A percentile compares a stretch with the other conserved stretches of the same genome.
Conservation (phyloP, 306 rosid species). For the Ochetophila trinervis region DNA sequence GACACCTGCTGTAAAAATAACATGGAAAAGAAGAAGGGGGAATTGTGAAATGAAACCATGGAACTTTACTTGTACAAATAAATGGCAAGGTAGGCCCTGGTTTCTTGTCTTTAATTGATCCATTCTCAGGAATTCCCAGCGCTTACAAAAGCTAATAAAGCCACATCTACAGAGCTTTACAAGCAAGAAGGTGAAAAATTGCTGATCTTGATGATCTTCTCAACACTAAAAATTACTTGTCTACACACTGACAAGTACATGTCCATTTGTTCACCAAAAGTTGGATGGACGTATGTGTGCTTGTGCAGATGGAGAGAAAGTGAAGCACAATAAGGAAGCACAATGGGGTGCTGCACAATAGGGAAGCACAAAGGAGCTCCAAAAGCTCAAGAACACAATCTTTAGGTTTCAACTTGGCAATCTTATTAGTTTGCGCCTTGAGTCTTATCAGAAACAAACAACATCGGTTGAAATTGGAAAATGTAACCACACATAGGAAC, state of each 20-base stretch:
- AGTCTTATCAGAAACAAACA: too few species aligned
- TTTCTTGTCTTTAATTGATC: too few species aligned
- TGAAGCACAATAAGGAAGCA: neutral
- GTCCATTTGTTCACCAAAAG: too few species aligned
- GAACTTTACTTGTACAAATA: neutral
- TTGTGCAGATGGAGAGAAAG: neutral
- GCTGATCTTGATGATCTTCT: neutral
- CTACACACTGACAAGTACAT: too few species aligned
- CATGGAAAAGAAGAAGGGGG: too few species aligned
- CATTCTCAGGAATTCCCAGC: too few species aligned
- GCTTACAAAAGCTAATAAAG: too few species aligned
- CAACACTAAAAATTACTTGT: neutral
- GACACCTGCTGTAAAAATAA: too few species aligned
- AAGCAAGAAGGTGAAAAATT: neutral
- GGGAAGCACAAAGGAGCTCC: neutral
- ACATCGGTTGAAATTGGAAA: too few species aligned
- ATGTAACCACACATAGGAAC: neutral
- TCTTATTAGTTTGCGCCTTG: too few species aligned
- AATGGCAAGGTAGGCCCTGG: neutral
- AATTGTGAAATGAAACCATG: neutral
- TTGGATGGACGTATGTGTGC: neutral
- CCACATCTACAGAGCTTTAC: too few species aligned
- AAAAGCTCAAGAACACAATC: conserved; percentile 4
- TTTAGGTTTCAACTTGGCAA: neutral
- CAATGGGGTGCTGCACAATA: neutral